A percentile compares a stretch with the other conserved stretches of the same genome.
phyloP scores from a whole-genome alignment of 257 asterid genomes.

The Fraxinus quadrangulata region DNA sequence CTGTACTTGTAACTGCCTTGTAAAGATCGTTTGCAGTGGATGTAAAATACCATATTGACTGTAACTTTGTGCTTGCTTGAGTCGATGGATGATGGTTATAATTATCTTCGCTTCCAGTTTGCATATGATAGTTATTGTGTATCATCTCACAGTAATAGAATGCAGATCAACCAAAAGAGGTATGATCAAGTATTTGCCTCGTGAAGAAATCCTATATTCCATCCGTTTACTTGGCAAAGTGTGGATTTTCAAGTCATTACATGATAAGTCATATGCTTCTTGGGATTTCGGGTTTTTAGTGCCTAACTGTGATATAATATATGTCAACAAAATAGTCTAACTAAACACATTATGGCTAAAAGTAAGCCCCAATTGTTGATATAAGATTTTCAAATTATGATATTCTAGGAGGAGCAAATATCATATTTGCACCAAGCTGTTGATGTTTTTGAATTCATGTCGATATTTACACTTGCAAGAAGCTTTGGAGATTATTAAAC shows the following conservation, averaged over 20 bases:
- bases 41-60: background rate
- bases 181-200: too few relatives aligned
- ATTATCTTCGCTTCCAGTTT: background rate
- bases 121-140: background rate
- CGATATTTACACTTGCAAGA: background rate
- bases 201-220: too few relatives aligned
- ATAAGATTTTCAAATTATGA: background rate
- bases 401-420: background rate
- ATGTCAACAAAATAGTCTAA: too few relatives aligned
- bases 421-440: background rate
- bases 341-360: too few relatives aligned
- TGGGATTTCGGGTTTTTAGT: too few relatives aligned
- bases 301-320: too few relatives aligned
- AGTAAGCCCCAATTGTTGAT: too few relatives aligned
- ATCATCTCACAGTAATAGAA: too few relatives aligned
- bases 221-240: too few relatives aligned
- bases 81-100: background rate
- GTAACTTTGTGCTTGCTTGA: background rate
- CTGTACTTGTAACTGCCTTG: background rate
- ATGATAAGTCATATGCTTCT: too few relatives aligned
- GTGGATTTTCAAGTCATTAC: too few relatives aligned
- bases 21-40: background rate
- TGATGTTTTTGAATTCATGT: background rate
- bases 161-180: too few relatives aligned
- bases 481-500: background rate